These are phyloP conservation scores for Coffea canephora DNA, from an alignment of 257 asterid species.

Conservation along the genomic window DNA sequence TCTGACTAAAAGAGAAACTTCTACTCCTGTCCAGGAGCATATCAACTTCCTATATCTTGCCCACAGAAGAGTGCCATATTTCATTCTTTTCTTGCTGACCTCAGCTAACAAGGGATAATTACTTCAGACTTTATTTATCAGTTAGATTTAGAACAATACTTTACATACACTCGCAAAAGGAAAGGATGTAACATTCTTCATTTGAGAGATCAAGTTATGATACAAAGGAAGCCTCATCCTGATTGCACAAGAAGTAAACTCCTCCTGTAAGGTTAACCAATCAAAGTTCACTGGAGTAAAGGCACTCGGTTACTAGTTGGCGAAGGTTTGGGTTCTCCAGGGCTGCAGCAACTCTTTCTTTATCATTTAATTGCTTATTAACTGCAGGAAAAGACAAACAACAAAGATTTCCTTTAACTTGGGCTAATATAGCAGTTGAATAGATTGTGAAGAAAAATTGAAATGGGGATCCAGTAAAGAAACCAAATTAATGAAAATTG, in stretches of 20 bases:
- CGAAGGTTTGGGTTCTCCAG: slow-evolving; percentile 91
- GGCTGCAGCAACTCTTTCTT: slow-evolving; percentile 94
- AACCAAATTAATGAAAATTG: neutral
- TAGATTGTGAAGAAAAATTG: neutral
- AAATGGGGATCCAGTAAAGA: neutral
- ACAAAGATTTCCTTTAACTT: neutral
- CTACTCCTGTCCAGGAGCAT: neutral
- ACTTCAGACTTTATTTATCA: slow-evolving; percentile 6
- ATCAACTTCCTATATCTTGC: neutral
- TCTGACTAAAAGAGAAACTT: neutral
- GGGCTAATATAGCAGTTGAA: neutral
- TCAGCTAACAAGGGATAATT: neutral
- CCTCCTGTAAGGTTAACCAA: neutral
- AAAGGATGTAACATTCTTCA: neutral
- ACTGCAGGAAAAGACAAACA: slow-evolving; percentile 40
- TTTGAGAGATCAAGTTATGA: neutral
- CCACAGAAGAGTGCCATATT: neutral
- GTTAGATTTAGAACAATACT: neutral
- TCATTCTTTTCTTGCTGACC: neutral
- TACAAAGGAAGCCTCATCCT: neutral
- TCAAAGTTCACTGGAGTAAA: slow-evolving; percentile 73
- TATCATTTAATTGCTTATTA: slow-evolving; percentile 86
- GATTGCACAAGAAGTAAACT: slow-evolving; percentile 1
- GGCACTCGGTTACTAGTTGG: slow-evolving; percentile 90
- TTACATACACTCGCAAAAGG: slow-evolving; percentile 5